Evolutionary conservation across 108 stramenopile genomes (phyloP), one percentile per base, ranked within the genome.

Genomic region (Nitzschia sp.): DNA sequence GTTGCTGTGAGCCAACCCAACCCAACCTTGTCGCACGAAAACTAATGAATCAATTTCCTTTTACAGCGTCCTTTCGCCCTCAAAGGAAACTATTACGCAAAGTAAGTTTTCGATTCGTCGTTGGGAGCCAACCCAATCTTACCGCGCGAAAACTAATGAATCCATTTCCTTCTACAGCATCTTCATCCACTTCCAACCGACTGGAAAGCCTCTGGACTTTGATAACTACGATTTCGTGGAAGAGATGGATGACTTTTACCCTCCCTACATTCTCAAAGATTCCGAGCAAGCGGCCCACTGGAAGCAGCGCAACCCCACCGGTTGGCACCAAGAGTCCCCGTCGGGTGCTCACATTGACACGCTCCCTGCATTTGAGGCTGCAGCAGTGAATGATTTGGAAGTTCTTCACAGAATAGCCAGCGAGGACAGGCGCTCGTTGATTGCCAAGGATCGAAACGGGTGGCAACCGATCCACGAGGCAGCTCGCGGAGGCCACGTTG

Each of bases 161-260:
- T n/a, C n/a, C n/a, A n/a, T n/a, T n/a, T n/a, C n/a, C n/a, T n/a
- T n/a, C n/a, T n/a, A n/a, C n/a, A 65, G 33, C 11, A 32, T 65
- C 33, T 95, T 95, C 66, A 89, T 97, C 17, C 94, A 97, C 74
- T 91, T 91, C 63, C 87, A 91, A 64, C 90, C 90, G 46, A 86
- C 84, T 13, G 91, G 91, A 25, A 30, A 46, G 59, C 82, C 48
- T 34, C 86, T 75, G 84, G 71, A 93, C 48, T 89, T 90, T 49
- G 46, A 64, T n/a, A 62, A 71, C 21, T 32, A 48, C 21, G 49
- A 45, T 18, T 56, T 48, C 66, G 28, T 84, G 80, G 36, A 82
- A 82, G 68, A 70, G 18, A 48, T 70, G 17, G 68, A 70, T 59
- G 68, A 70, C 47, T 70, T 70, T 19, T 70, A 47, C 46, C 58